A percentile compares a stretch with the other conserved stretches of the same genome.
phyloP scores from a whole-genome alignment of 768 basidiomycete species.

The Trametes coccinea region DNA sequence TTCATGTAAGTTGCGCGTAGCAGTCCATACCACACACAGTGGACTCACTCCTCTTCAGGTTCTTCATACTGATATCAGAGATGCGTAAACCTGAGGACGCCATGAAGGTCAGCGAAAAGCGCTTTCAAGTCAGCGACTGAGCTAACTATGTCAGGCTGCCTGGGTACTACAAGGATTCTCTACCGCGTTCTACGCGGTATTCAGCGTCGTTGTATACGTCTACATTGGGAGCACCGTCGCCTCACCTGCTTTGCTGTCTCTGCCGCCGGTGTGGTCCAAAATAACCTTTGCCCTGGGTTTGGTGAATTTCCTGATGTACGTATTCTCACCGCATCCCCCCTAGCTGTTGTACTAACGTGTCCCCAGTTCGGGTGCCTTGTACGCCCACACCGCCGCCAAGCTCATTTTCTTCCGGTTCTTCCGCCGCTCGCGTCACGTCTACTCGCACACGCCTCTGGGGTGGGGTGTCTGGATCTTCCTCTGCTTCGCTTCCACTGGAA shows the following conservation, averaged over 20 bases:
- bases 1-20: slow-evolving; percentile 43
- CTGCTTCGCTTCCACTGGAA: slow-evolving; percentile 41
- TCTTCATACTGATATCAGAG: slow-evolving; percentile 60
- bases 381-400: slow-evolving; percentile 54
- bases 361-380: slow-evolving; percentile 46
- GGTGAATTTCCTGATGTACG: slow-evolving; percentile 52
- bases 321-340: not conserved
- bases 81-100: slow-evolving; percentile 53
- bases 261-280: slow-evolving; percentile 52
- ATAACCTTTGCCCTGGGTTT: slow-evolving; percentile 49
- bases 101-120: slow-evolving; percentile 46
- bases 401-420: slow-evolving; percentile 54
- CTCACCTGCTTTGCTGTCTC: slow-evolving; percentile 48
- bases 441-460: slow-evolving; percentile 50
- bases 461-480: slow-evolving; percentile 50
- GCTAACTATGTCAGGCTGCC: slow-evolving; percentile 41
- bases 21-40: too few species aligned
- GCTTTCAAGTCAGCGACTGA: not conserved
- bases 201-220: slow-evolving; percentile 42
- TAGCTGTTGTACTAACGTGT: not conserved
- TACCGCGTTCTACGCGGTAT: slow-evolving; percentile 51
- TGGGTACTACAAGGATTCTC: slow-evolving; percentile 56
- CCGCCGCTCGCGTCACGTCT: slow-evolving; percentile 48
- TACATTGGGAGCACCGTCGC: slow-evolving; percentile 49
- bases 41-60: slow-evolving; percentile 34